Conservation (phyloP, 352 stramenopile species). For the Phytopythium ostracodes region DNA sequence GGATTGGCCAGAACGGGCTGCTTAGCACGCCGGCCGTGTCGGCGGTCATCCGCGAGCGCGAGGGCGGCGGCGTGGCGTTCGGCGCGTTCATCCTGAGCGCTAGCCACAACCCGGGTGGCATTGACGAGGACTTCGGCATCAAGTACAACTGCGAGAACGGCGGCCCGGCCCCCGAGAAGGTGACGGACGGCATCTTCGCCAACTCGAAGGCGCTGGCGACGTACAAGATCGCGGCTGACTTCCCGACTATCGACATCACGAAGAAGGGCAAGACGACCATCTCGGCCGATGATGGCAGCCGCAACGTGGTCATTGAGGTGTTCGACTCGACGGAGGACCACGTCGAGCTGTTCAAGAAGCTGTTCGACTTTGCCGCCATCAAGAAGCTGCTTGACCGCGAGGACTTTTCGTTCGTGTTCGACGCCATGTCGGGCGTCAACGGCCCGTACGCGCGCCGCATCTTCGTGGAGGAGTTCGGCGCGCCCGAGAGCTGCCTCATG, state of each 20-base stretch:
- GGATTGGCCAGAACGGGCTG: constrained; percentile 94
- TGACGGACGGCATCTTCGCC: constrained; percentile 96
- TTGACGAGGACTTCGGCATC: constrained; percentile 98
- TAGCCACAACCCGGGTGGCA: constrained; percentile 98
- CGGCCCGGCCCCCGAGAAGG: constrained; percentile 94
- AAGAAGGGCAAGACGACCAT: constrained; percentile 67
- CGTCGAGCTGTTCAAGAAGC: constrained; percentile 92
- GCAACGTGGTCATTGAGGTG: constrained; percentile 94
- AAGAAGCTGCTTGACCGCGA: constrained; percentile 88
- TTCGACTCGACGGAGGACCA: constrained; percentile 98
- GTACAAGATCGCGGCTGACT: constrained; percentile 90
- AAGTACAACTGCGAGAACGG: constrained; percentile 99
- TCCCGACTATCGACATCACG: constrained; percentile 72
- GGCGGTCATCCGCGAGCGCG: constrained; percentile 93
- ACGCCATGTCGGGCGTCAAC: constrained; percentile 98
- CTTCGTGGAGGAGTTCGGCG: constrained; percentile 96
- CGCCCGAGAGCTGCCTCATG: constrained; percentile 74
- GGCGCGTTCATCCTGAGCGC: constrained; percentile 98
- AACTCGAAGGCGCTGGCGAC: constrained; percentile 94
- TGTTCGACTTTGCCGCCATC: constrained; percentile 97
- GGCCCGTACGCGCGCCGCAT: constrained; percentile 94
- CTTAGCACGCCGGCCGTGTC: constrained; percentile 97
- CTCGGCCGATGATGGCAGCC: constrained; percentile 84
- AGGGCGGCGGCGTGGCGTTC: constrained; percentile 91
- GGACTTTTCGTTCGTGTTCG: constrained; percentile 96